These are phyloP conservation scores for Persicaria tinctoria DNA, from an alignment of 148 eudicot species.

Conservation along the genomic window DNA sequence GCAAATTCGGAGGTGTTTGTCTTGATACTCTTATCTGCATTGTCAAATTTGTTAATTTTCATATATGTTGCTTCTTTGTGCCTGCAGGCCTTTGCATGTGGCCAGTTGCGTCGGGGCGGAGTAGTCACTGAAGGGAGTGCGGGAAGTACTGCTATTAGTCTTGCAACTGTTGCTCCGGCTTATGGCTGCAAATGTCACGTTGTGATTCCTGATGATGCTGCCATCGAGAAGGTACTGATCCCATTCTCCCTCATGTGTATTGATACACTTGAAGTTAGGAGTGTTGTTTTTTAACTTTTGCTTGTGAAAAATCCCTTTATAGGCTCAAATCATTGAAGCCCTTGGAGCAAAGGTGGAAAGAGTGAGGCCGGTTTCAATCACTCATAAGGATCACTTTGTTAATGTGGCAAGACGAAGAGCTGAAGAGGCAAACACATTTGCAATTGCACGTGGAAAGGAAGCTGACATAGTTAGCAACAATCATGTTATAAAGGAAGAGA, in stretches of 20 bases:
- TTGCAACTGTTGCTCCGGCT: constrained; percentile 94
- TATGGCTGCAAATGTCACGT: constrained; percentile 95
- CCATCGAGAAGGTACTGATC: constrained; percentile 67
- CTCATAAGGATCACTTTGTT: constrained; percentile 88
- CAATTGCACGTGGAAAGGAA: constrained; percentile 24
- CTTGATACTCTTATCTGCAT: too few species aligned
- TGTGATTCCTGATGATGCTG: constrained; percentile 95
- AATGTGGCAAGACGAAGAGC: constrained; percentile 93
- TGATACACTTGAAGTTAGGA: background rate
- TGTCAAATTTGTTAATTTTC: background rate
- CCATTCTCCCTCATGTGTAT: background rate
- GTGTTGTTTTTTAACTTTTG: background rate
- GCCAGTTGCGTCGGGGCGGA: constrained; percentile 67
- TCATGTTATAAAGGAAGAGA: constrained; percentile 20
- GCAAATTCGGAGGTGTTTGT: too few species aligned
- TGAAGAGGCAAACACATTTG: constrained; percentile 63
- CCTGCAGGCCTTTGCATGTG: constrained; percentile 70
- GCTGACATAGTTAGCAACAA: constrained; percentile 19
- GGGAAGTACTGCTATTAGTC: constrained; percentile 98
- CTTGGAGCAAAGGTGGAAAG: constrained; percentile 94
- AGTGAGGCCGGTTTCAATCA: constrained; percentile 97
- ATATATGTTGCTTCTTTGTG: background rate
- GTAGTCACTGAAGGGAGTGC: constrained; percentile 98
- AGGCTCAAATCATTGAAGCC: constrained; percentile 95
- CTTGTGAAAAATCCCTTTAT: constrained; percentile 11